Base-by-base conservation (phyloP, 164 flowering plant species). In the Sedum album region DNA sequence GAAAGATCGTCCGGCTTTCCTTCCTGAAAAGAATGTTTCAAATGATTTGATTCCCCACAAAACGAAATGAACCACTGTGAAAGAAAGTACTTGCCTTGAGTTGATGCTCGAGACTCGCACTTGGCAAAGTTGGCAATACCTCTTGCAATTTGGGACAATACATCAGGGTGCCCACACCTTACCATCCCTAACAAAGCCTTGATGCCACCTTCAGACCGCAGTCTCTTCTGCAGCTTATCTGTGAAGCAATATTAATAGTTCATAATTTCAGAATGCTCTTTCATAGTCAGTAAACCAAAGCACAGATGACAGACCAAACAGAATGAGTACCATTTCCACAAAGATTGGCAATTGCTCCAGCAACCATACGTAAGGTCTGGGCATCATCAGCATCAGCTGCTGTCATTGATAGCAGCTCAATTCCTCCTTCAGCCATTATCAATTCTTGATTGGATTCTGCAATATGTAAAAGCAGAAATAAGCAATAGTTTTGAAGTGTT, bases 291-390 rank as follows among this genome's bases (percentile, higher is more conserved):
- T 20, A 38, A 65, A 25, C 30, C n/a, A n/a, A 9, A 21, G 2
- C 10, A 9, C 23, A 11, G 41, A 57, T 66, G 23, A 18, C 17
- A 14, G 33, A 46, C 38, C 7, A 31, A 51, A 10, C 30, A 61
- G 17, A 38, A 14, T 36, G 28, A 36, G 21, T 88, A 94, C 99
- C 99, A 72, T 94, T 94, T 68, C 97, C 99, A 73, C 99, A 94
- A 44, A 94, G 83, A 81, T 94, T 94, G 65, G 99, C 99, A 67
- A 94, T 82, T 66, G 99, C 99, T 73, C 99, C 99, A 73, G 99
- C 99, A 72, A 94, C 96, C 99, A 94, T 94, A 68, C 99, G 95
- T 67, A 94, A 86, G 31, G 99, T 94, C 71, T 91, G 99, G 63
- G 96, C 86, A 78, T 94, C 99, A 73, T 90, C 93, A 5, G 99